phyloP scores from a whole-genome alignment of 1,284 basidiomycete species.

The Ustilago trichophora region DNA sequence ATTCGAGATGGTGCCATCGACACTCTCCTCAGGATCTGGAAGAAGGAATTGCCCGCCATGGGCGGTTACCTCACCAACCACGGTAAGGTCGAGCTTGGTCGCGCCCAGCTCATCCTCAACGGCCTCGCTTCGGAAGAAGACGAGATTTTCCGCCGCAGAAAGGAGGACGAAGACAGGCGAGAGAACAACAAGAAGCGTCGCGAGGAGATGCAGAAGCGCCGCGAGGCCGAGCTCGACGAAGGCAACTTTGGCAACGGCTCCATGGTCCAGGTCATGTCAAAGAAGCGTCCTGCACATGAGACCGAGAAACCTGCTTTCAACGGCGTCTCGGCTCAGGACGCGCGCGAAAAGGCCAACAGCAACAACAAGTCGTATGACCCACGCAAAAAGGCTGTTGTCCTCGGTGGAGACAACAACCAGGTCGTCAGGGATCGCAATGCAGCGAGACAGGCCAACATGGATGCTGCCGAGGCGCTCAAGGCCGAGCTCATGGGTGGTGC shows the following conservation, averaged over 20 bases:
- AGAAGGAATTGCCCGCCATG: constrained; percentile 88
- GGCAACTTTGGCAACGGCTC: constrained; percentile 41
- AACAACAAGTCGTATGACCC: constrained; percentile 43
- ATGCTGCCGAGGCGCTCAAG: constrained; percentile 90
- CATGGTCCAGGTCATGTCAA: constrained; percentile 28
- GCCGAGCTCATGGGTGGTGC: constrained; percentile 79
- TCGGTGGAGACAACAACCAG: constrained; percentile 57
- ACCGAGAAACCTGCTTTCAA: constrained; percentile 48
- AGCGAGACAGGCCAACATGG: constrained; percentile 87
- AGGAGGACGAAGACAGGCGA: constrained; percentile 91
- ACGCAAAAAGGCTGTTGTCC: constrained; percentile 46
- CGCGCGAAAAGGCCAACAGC: constrained; percentile 58
- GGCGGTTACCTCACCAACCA: constrained; percentile 96
- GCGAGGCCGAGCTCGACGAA: constrained; percentile 42
- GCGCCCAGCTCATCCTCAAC: constrained; percentile 93
- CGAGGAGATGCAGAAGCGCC: constrained; percentile 70
- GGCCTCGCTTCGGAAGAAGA: constrained; percentile 91
- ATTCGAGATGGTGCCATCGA: constrained; percentile 99
- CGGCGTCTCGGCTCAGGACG: constrained; percentile 31
- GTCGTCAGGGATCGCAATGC: constrained; percentile 57
- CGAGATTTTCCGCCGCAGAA: constrained; percentile 90
- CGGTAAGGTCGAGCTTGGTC: constrained; percentile 83
- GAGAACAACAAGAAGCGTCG: constrained; percentile 82
- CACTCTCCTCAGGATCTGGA: constrained; percentile 94
- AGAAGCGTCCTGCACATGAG: constrained; percentile 28